phyloP scores from a whole-genome alignment of 306 rosid species.

The Spatholobus suberectus region DNA sequence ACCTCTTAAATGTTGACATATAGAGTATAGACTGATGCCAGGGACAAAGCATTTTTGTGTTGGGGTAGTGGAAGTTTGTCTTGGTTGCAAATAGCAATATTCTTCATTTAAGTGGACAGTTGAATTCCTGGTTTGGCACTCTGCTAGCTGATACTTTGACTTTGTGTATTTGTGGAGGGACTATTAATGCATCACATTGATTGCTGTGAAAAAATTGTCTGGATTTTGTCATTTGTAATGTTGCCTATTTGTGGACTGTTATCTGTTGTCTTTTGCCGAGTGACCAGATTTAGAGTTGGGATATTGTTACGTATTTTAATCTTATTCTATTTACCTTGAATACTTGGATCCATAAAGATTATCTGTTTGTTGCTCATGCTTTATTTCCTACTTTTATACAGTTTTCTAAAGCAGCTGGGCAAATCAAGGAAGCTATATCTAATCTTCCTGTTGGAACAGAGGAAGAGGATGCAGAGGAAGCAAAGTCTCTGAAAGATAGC shows the following conservation, averaged over 20 bases:
- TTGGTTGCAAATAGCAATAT: background rate
- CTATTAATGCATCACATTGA: slow-evolving; percentile 12
- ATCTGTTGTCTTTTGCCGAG: slow-evolving; percentile 36
- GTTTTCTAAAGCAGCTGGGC: slow-evolving; percentile 89
- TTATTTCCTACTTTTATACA: slow-evolving; percentile 38
- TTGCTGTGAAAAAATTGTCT: background rate
- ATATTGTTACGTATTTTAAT: slow-evolving; percentile 12
- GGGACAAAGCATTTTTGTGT: background rate
- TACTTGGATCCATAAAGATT: slow-evolving; percentile 12
- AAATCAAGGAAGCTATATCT: slow-evolving; percentile 74
- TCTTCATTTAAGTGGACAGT: slow-evolving; percentile 15
- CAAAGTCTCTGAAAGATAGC: slow-evolving; percentile 57
- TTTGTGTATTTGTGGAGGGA: slow-evolving; percentile 30
- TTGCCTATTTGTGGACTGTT: too few relatives aligned
- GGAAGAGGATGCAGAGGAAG: slow-evolving; percentile 82
- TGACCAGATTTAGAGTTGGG: slow-evolving; percentile 23
- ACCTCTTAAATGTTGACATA: slow-evolving; percentile 3
- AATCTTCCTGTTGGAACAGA: slow-evolving; percentile 80
- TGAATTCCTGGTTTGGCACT: slow-evolving; percentile 6
- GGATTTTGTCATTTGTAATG: background rate
- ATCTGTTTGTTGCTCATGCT: slow-evolving; percentile 32
- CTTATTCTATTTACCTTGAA: background rate
- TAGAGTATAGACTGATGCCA: background rate
- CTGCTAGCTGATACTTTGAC: slow-evolving; percentile 29
- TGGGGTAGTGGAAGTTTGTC: slow-evolving; percentile 25